Evolutionary conservation across 306 rosid species (phyloP).

Genomic region (Vigna trinervia): DNA sequence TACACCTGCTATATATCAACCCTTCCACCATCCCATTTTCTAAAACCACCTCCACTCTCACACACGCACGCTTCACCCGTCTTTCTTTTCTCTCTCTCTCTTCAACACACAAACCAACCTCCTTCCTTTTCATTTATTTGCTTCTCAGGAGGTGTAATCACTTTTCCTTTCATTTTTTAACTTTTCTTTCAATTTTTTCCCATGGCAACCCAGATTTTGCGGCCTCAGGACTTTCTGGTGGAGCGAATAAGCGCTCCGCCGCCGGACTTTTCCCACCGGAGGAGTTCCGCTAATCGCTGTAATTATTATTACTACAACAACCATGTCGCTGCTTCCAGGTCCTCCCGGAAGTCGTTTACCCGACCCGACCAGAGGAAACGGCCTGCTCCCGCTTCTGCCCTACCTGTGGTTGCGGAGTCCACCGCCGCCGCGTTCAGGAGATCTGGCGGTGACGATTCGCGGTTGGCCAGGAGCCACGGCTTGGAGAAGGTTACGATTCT

Average conservation of each 20-base stretch:
- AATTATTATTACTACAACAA: constrained; percentile 30
- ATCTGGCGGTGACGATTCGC: constrained; percentile 58
- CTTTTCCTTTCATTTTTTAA: background rate
- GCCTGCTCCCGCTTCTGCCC: background rate
- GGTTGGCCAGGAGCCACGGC: constrained; percentile 33
- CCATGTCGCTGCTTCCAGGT: constrained; percentile 45
- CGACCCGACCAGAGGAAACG: constrained; percentile 56
- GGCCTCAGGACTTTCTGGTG: constrained; percentile 74
- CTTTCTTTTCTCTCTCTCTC: background rate
- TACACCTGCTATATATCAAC: constrained; percentile 41
- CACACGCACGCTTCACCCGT: background rate
- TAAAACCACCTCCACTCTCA: background rate
- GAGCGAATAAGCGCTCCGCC: constrained; percentile 53
- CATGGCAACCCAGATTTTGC: constrained; percentile 84
- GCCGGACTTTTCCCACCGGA: constrained; percentile 57
- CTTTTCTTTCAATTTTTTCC: background rate
- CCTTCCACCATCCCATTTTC: background rate
- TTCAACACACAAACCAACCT: background rate
- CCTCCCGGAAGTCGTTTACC: constrained; percentile 51
- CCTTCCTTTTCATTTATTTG: background rate
- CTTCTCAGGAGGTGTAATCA: constrained; percentile 11
- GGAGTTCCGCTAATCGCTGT: constrained; percentile 32
- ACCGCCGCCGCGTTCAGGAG: constrained; percentile 44
- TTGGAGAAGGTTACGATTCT: constrained; percentile 73
- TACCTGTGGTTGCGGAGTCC: constrained; percentile 28